These are phyloP conservation scores for Fusarium stilboides DNA, from an alignment of 2,329 filamentous ascomycete species.

Conservation along the genomic window DNA sequence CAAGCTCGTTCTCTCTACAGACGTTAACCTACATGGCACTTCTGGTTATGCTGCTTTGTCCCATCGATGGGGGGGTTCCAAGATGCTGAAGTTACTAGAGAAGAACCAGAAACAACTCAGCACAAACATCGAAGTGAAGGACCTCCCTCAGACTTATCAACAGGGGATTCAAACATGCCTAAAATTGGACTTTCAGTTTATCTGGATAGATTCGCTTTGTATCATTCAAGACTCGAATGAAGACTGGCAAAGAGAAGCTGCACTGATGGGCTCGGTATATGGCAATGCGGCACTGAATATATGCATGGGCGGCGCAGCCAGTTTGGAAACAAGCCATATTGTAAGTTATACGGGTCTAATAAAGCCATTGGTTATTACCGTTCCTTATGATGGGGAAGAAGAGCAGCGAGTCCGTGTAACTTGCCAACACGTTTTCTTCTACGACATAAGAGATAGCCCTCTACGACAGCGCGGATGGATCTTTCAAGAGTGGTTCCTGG, in stretches of 20 bases:
- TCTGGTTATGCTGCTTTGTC: no score
- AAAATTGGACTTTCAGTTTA: no score
- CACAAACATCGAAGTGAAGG: no score
- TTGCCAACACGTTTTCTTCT: neutral
- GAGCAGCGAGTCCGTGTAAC: neutral
- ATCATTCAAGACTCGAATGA: neutral
- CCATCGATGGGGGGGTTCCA: no score
- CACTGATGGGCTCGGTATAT: neutral
- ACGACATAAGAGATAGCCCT: neutral
- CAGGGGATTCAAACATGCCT: no score
- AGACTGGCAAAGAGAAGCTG: neutral
- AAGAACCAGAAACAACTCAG: no score
- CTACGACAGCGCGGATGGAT: neutral
- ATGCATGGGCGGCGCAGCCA: neutral
- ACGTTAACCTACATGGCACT: no score
- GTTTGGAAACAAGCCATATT: neutral
- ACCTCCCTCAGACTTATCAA: no score
- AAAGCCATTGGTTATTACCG: neutral
- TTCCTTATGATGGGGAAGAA: neutral
- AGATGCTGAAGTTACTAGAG: no score
- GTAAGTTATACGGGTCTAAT: neutral
- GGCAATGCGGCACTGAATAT: neutral
- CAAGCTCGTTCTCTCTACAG: no score
- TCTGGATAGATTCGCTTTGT: neutral
- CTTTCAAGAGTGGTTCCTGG: neutral